Base-by-base conservation (phyloP, 2,329 filamentous ascomycete genomes). In the Fusarium odoratissimum region DNA sequence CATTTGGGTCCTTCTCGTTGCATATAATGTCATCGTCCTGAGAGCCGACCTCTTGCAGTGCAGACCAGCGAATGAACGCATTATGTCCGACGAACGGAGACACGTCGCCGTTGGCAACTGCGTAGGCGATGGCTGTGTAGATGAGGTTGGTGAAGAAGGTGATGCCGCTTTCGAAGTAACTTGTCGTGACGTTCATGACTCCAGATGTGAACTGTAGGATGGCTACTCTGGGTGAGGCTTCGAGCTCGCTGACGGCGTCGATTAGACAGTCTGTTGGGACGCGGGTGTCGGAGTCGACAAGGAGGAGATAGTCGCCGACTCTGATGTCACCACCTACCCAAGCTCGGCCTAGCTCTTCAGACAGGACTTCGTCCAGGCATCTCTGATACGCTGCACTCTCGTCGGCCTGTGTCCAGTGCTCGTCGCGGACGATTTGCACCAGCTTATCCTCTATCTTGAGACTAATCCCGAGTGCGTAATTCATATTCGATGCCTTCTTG, bases 81-180 rank as follows among this genome's bases (percentile, higher is more conserved):
- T 94, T 94, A 84, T 94, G 92, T 4, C 92, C 92, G 65, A 94
- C 92, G 73, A 94, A 94, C 2, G 91, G 91, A 0, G 91, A 90
- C 17, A 91, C 88, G 60, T 95, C 92, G 11, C 92, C 92, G 60
- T 89, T 91, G 19, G 89, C 88, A 31, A 94, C 91, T 10, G 90
- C 88, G 77, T 91, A 94, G 25, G 87, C 85, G 75, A 94, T 94
- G 42, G 91, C 88, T 0, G 89, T 91, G 82, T 94, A 95, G 76
- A 94, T 90, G 55, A 94, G 86, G 77, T 94, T 91, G 37, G 92
- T 94, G 82, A 95, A 94, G 13, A 57, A 57, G 0, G 40, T 48
- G 6, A 45, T 92, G 44, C 82, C 82, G 44, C 91, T 91, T 80
- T 95, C 93, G 74, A 95, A 94, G 81, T 90, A 92, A 56, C 87